Percentiles rank a stretch among this genome's conserved stretches.
These are phyloP conservation scores for Tulasnella sp. DNA, from an alignment of 768 basidiomycete genomes.

Conservation along the genomic window DNA sequence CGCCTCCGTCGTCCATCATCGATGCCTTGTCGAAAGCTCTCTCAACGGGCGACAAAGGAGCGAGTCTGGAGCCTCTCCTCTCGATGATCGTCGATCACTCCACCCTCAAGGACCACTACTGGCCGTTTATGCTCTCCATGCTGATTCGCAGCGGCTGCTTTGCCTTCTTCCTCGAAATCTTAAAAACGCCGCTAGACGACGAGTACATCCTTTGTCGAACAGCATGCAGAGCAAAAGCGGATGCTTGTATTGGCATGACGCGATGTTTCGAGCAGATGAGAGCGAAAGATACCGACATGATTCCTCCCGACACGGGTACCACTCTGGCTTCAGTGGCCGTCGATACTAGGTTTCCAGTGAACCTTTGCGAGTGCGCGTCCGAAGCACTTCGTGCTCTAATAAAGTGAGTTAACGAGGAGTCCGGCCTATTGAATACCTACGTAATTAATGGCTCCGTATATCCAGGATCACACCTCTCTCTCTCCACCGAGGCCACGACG, in stretches of 20 bases:
- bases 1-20: background rate
- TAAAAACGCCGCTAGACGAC: background rate
- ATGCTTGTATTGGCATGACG: background rate
- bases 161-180: background rate
- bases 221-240: background rate
- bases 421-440: no score
- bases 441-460: no score
- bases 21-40: background rate
- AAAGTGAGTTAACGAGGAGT: background rate
- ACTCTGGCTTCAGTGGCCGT: background rate
- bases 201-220: background rate
- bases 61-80: background rate
- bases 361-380: background rate
- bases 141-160: background rate
- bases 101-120: background rate
- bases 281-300: background rate
- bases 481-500: no score
- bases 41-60: no score
- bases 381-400: background rate
- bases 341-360: background rate
- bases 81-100: background rate
- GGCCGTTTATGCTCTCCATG: background rate
- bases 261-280: conserved; percentile 7
- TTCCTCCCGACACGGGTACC: background rate
- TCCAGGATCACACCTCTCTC: no score